A percentile compares a stretch with the other conserved stretches of the same genome.
Evolutionary conservation across 495 filamentous ascomycete species (phyloP).

Genomic region (Immersiella caudata): DNA sequence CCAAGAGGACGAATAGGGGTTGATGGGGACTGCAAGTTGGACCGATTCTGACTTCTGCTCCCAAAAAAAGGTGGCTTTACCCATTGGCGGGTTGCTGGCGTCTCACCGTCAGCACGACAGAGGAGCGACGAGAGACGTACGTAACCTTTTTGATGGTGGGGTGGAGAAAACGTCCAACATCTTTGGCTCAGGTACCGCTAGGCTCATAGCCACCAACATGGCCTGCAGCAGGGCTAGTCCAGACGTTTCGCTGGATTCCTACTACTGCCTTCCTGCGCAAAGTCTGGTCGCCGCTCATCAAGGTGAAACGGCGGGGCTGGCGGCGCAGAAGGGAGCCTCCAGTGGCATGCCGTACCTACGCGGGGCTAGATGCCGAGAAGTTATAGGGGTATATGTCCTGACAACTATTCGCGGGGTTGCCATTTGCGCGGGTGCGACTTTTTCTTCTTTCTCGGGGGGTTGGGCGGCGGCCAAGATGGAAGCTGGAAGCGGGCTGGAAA

Average conservation of each 20-base stretch:
- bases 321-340: background rate
- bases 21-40: background rate
- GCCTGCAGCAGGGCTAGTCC: constrained; percentile 24
- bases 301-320: constrained; percentile 27
- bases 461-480: too few relatives aligned
- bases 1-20: background rate
- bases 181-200: constrained; percentile 23
- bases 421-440: background rate
- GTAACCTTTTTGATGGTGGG: constrained; percentile 20
- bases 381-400: constrained; percentile 21
- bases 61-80: too few relatives aligned
- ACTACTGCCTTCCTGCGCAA: background rate
- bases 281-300: constrained; percentile 19
- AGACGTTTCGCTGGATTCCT: too few relatives aligned
- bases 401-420: constrained; percentile 7
- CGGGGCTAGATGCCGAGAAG: constrained; percentile 9
- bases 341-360: background rate
- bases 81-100: background rate
- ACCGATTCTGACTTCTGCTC: background rate
- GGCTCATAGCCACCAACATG: constrained; percentile 22
- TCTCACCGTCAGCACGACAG: constrained; percentile 9
- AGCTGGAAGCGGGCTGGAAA: background rate
- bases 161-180: constrained; percentile 14
- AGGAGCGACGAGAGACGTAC: constrained; percentile 15
- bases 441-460: constrained; percentile 1